Evolutionary conservation across 352 stramenopile species (phyloP), one percentile per base, ranked within the genome.

Genomic region (Peronosclerospora sorghi): DNA sequence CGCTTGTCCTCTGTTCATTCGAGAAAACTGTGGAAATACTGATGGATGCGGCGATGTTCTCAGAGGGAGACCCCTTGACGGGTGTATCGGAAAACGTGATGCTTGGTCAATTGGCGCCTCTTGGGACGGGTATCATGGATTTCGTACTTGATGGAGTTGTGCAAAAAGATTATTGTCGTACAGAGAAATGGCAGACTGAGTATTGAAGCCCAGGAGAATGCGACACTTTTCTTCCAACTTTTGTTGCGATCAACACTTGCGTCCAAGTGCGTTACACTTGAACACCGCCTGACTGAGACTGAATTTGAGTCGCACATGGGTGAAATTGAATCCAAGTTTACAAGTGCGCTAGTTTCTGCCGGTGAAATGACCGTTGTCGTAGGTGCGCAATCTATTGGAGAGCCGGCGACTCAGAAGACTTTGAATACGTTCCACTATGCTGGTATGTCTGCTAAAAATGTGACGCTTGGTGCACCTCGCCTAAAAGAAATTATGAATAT

Each of bases 341-440:
- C 93, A 45, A 87, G 89, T 36, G 83, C 94, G 20, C 83, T 97
- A 51, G 95, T 98, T 6, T 85, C 83, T 54, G 86, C 96, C 40
- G 96, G 96, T 56, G 96, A 99, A 65, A 98, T 98, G 91, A 93
- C 87, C 53, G 96, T 96, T 65, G 96, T 99, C 23, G 81, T 99
- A 36, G 96, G 96, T 10, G 96, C 96, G 3, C 96, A 99, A 59
- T 98, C 91, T 36, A 98, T 99, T 66, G 96, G 96, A 52, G 96
- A 99, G 59, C 96, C 96, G 15, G 95, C 96, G 39, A 99, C 96
- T 27, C 96, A 99, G 73, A 99, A 99, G 96, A 99, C 96, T 12
- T 73, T 99, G 41, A 99, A 99, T 74, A 99, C 96, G 36, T 99
- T 99, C 74, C 96, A 99, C 70, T 98, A 98, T 62, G 95, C 96